Evolutionary conservation across 2,329 filamentous ascomycete genomes (phyloP), one percentile per base, ranked within the genome.

Genomic region (Aquanectria penicillioides): DNA sequence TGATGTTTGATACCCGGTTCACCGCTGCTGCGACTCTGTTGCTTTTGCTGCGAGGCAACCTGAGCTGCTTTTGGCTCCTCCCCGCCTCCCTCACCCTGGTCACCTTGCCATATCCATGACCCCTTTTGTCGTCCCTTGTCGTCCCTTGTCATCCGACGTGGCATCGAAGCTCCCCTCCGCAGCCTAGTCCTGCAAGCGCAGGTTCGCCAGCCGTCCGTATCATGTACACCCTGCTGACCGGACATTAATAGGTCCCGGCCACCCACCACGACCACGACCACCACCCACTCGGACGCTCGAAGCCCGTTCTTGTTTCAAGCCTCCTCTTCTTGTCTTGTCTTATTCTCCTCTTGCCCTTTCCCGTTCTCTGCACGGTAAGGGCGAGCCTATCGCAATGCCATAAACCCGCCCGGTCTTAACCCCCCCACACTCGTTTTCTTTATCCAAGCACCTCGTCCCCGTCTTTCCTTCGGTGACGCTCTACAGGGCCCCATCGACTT

Each of bases 181-280:
- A 62, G 59, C 57, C 65, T 57, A 55, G 65, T 59, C 59, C 63
- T 56, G 65, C 65, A 65, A 68, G 67, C 63, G 58, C 57, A 58
- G 58, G 57, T 63, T 65, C 53, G 57, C 53, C 60, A 61, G 55
- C 61, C 60, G 57, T 66, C 47, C 61, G 68, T 67, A 60, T 65
- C 62, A 66, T 65, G 59, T 68, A 59, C 57, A 64, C 60, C 63
- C 66, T 65, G 62, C 59, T 62, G 61, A 63, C 61, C 66, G 38
- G 60, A 64, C 66, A 69, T 70, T 70, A 70, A 70, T 69, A 70
- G 68, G 66, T 68, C 61, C 59, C 53, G 57, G 47, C 64, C 55
- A 48, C 48, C 55, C 55, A 58, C 55, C 41, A 43, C 48, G 34
- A 36, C 37, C 22, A n/a, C n/a, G 26, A 46, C 29, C 55, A 58